Conservation (phyloP, 2,329 filamentous ascomycete species). For the Trichoderma citrinoviride region DNA sequence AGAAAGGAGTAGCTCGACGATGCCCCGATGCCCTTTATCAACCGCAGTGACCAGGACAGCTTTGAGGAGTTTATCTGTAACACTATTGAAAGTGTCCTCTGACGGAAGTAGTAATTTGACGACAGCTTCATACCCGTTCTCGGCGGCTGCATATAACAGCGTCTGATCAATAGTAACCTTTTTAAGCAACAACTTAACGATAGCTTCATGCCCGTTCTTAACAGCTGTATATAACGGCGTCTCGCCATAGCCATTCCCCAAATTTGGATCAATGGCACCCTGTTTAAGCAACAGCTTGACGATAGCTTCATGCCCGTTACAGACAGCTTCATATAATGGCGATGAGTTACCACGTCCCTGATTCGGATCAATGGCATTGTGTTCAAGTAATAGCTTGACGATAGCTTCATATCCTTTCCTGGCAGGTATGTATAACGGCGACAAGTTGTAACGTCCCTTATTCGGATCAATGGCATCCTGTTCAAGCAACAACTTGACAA, state of each 20-base stretch:
- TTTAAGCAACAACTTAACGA: background rate
- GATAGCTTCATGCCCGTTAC: background rate
- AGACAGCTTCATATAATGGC: background rate
- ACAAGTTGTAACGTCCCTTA: fast-evolving
- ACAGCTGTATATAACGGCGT: background rate
- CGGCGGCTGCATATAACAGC: background rate
- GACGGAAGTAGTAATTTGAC: no score
- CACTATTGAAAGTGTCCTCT: no score
- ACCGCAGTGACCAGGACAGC: no score
- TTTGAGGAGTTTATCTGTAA: no score
- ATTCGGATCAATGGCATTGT: background rate
- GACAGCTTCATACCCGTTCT: background rate
- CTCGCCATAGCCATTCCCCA: fast-evolving
- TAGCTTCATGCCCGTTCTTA: fast-evolving
- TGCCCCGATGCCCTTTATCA: no score
- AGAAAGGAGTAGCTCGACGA: background rate
- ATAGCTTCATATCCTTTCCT: background rate
- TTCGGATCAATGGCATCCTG: background rate
- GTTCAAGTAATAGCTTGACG: background rate
- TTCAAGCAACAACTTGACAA: background rate
- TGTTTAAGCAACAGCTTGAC: background rate
- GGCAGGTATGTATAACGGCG: background rate
- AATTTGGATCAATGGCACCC: background rate
- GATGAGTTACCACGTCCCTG: fast-evolving
- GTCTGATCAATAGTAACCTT: background rate